Percentiles rank a stretch among this genome's conserved stretches.
Conservation (phyloP, 129 eudicot species). For the Helianthus tuberosus region DNA sequence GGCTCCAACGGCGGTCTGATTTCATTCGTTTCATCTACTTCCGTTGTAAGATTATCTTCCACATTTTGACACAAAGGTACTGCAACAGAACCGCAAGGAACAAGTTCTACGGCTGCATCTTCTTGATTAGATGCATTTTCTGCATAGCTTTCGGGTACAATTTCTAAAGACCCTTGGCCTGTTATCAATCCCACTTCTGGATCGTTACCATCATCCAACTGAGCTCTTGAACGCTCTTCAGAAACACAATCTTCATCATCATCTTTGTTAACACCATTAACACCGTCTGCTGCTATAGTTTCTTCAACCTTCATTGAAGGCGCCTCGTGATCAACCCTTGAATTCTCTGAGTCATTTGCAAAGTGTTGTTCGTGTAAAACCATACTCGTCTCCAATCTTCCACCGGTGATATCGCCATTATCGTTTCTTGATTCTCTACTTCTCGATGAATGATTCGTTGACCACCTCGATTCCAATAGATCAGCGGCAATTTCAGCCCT, state of each 20-base stretch:
- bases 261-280: conserved; percentile 16
- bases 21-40: conserved; percentile 32
- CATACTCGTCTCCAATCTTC: conserved; percentile 35
- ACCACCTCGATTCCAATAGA: conserved; percentile 88
- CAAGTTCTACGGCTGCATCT: conserved; percentile 29
- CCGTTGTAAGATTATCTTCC: conserved; percentile 13
- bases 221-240: conserved; percentile 32
- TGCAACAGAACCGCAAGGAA: conserved; percentile 31
- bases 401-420: conserved; percentile 32
- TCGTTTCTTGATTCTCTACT: conserved; percentile 29
- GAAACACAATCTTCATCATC: conserved; percentile 27
- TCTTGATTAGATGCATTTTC: conserved; percentile 28
- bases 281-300: conserved; percentile 26
- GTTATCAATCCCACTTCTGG: conserved; percentile 35
- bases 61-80: conserved; percentile 29
- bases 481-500: conserved; percentile 96
- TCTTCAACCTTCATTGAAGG: conserved; percentile 29
- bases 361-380: conserved; percentile 39
- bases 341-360: conserved; percentile 31
- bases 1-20: conserved; percentile 22
- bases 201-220: conserved; percentile 25
- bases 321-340: conserved; percentile 15
- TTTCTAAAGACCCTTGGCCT: conserved; percentile 30
- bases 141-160: conserved; percentile 45
- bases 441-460: conserved; percentile 58